Base-by-base conservation (phyloP, 148 eudicot genomes). In the Mesembryanthemum crystallinum region DNA sequence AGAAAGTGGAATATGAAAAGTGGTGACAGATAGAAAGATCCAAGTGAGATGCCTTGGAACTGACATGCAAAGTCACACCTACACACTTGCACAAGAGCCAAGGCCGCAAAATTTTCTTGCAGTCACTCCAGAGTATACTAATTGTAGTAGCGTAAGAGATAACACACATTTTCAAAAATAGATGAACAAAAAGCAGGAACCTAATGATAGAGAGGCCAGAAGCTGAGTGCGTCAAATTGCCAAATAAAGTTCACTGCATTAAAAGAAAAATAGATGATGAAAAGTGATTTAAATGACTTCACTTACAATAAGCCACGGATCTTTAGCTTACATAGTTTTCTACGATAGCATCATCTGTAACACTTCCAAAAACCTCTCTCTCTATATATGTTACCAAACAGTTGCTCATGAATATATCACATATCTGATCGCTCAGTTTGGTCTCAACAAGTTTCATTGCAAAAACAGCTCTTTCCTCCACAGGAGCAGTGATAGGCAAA, bases 401-500 rank as follows among this genome's bases (percentile, higher is more conserved):
- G 24, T 69, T 58, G 12, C 1, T 14, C 58, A 69, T 69, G 28
- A 45, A 47, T 7, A 8, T 0, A 49, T 69, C 72, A 49, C 37
- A 45, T 25, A 47, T 47, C 8, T 45, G 52, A 15, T 69, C 58
- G 0, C n/a, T 69, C 33, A 69, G 7, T 17, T 69, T 28, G 23
- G 35, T 23, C 57, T 69, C 58, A 10, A 69, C 11, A 7, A 45
- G 37, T 29, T 42, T 45, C 71, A 67, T 67, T 67, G 29, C 55
- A 43, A 55, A 67, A 39, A 25, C 54, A 8, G 32, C 3, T 43
- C 55, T 67, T 67, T 43, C 71, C 55, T 69, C 72, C 58, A 11
- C 3, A 10, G 72, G 72, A 69, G n/a, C 35, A 17, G 23, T 47
- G 23, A 69, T 39, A 2, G 72, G 72, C 72, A 69, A 52, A 45